Evolutionary conservation across 176 grass and related monocot genomes (phyloP), one percentile per base, ranked within the genome.

Genomic region (Echinochloa phyllopogon): DNA sequence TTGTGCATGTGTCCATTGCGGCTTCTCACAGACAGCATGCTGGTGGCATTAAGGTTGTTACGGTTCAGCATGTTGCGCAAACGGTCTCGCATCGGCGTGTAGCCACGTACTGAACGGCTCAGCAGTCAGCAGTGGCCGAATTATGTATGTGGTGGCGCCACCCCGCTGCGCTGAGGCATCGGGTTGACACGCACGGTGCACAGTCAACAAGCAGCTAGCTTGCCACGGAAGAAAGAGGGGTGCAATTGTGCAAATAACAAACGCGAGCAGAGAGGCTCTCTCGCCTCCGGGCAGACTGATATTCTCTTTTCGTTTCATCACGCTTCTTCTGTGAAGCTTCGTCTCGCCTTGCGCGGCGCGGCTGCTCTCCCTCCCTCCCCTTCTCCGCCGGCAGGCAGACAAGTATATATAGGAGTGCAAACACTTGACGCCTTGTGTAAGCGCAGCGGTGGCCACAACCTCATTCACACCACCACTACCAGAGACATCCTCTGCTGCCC

Each of bases 301-400:
- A n/a, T n/a, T n/a, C n/a, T n/a, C n/a, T n/a, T n/a, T 33, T 33
- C 29, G 29, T 33, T 33, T 33, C 29, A 33, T 33, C 51, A 56
- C 56, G 25, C 45, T 40, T 25, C 51, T 93, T 88, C 88, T 64
- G 1, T 47, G 92, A 86, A 89, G 12, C 92, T 89, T 91, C 84
- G 33, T 21, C 14, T 4, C 29, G 29, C 29, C 29, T 33, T 33
- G 29, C 29, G 29, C 29, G 29, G 8, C 42, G 14, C 69, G 42
- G 42, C 44, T 4, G n/a, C 20, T 3, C 4, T 42, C 14, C 13
- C 50, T 17, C 2, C 25, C 8, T 11, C 6, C 2, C 25, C 8
- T 11, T 4, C 27, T 9, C 53, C 48, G 15, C 67, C 48, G 72
- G 20, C 68, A 6, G 59, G 16, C 65, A 33, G 21, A 72, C 82